Conservation (phyloP, 768 basidiomycete genomes). For the Brasilioporus rufonigricans region DNA sequence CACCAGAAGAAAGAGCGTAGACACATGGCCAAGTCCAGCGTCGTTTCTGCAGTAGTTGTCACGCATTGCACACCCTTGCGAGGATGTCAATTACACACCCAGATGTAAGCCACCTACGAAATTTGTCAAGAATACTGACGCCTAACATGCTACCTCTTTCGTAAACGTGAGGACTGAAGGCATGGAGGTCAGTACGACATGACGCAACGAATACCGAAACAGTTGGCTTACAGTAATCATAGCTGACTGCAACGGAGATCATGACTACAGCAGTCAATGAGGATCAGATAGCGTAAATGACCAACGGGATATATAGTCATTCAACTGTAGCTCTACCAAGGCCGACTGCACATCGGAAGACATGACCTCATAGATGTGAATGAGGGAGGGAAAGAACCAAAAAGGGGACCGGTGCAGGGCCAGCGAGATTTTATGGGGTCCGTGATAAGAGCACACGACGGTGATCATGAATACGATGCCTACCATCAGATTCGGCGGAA, state of each 20-base stretch:
- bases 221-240: background rate
- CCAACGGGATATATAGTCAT: background rate
- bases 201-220: background rate
- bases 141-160: constrained; percentile 1
- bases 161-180: background rate
- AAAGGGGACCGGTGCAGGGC: too few relatives aligned
- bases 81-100: background rate
- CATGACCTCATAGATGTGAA: too few relatives aligned
- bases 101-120: background rate
- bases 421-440: too few relatives aligned
- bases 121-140: background rate
- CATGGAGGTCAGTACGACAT: background rate
- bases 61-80: background rate
- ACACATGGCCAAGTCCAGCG: background rate
- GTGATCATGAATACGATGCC: too few relatives aligned
- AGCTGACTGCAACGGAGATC: background rate
- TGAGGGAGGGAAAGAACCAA: too few relatives aligned
- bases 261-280: background rate
- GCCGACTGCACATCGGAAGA: background rate
- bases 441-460: too few relatives aligned
- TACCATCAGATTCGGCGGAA: too few relatives aligned
- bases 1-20: background rate
- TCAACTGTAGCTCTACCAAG: background rate
- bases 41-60: background rate
- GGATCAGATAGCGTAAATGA: background rate